phyloP scores from a whole-genome alignment of 768 basidiomycete genomes.

The Strobilomyces dryophilus region DNA sequence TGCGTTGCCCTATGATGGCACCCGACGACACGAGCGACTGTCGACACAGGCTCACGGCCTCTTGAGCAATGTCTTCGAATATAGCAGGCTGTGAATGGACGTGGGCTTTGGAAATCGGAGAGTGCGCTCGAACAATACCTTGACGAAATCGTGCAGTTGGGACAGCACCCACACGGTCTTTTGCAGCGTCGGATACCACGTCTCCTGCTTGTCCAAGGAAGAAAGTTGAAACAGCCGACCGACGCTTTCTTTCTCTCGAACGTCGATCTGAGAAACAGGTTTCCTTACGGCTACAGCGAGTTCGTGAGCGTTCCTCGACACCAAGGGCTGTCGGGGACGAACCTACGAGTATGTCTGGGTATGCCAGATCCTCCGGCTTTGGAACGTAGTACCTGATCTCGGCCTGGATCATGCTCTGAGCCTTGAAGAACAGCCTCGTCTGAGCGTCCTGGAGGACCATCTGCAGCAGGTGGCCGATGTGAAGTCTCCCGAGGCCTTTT shows the following conservation, averaged over 20 bases:
- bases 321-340: conserved; percentile 20
- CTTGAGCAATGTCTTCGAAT: conserved; percentile 95
- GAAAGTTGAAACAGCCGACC: conserved; percentile 69
- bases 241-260: conserved; percentile 65
- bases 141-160: conserved; percentile 87
- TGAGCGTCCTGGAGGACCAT: conserved; percentile 96
- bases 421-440: conserved; percentile 93
- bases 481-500: conserved; percentile 54
- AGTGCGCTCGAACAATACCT: conserved; percentile 46
- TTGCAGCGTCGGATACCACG: conserved; percentile 88
- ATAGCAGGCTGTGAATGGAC: conserved; percentile 69
- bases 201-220: conserved; percentile 68
- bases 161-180: conserved; percentile 91
- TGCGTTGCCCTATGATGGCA: conserved; percentile 53
- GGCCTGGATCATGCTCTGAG: conserved; percentile 84
- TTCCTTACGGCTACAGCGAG: conserved; percentile 41
- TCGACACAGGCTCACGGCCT: conserved; percentile 79
- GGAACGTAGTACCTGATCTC: conserved; percentile 85
- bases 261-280: conserved; percentile 39
- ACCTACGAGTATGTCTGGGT: conserved; percentile 81
- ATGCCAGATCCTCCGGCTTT: conserved; percentile 75
- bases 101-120: neutral
- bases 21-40: conserved; percentile 75
- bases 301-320: conserved; percentile 4
- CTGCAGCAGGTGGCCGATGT: conserved; percentile 76